Conservation (phyloP, 805 yeast species). For the Metschnikowia continentalis region DNA sequence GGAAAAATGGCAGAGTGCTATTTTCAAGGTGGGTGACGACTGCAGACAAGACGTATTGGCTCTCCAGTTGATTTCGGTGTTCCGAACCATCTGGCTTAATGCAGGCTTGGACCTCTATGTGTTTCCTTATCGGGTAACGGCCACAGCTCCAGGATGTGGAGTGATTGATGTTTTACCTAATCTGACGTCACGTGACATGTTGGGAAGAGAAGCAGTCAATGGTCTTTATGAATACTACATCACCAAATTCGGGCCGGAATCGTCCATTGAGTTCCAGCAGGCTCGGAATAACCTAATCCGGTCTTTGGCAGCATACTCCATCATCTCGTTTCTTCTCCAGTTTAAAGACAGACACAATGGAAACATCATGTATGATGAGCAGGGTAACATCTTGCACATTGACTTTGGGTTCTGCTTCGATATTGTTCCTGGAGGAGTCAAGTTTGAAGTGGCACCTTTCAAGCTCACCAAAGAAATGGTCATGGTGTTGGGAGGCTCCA, state of each 20-base stretch:
- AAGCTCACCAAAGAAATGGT: constrained; percentile 96
- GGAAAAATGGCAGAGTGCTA: constrained; percentile 89
- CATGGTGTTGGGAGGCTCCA: constrained; percentile 88
- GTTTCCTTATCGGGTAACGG: constrained; percentile 92
- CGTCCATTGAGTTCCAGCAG: constrained; percentile 79
- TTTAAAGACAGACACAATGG: constrained; percentile 98
- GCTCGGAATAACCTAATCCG: constrained; percentile 92
- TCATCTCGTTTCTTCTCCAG: constrained; percentile 84
- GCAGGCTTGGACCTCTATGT: constrained; percentile 88
- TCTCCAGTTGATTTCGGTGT: constrained; percentile 83
- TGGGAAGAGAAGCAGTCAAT: constrained; percentile 97
- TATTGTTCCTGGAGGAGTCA: constrained; percentile 98
- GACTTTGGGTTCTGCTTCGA: constrained; percentile 99
- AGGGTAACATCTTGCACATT: constrained; percentile 92
- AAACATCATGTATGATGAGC: constrained; percentile 91
- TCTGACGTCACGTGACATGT: constrained; percentile 93
- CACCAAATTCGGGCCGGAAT: constrained; percentile 93
- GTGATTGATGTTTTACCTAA: constrained; percentile 96
- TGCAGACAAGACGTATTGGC: constrained; percentile 97
- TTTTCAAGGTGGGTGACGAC: constrained; percentile 98
- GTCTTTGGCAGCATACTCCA: constrained; percentile 90
- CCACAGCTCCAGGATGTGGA: constrained; percentile 99
- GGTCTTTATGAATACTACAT: constrained; percentile 90
- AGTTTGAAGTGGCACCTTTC: constrained; percentile 97
- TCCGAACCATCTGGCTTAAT: constrained; percentile 84